These are phyloP conservation scores for Neofusicoccum cordaticola DNA, from an alignment of 2,329 filamentous ascomycete species.

Conservation along the genomic window DNA sequence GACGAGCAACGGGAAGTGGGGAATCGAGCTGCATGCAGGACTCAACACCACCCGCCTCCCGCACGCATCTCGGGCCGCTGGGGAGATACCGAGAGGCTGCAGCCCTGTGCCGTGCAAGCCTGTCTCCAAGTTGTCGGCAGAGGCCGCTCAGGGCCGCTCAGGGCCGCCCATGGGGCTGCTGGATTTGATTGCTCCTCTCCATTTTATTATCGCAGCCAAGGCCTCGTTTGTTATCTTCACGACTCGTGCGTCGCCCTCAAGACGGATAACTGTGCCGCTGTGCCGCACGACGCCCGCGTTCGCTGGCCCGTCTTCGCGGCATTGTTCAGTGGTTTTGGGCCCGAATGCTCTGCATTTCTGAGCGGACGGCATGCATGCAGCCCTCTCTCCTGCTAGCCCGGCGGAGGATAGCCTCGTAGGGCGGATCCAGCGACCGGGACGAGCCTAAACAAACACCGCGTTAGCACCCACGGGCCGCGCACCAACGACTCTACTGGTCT, in stretches of 20 bases:
- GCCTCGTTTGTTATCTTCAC: not conserved
- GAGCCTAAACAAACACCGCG: not conserved
- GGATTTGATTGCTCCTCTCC: not conserved
- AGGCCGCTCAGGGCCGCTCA: not conserved
- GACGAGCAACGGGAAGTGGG: not conserved
- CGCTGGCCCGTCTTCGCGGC: no score
- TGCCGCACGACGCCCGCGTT: not conserved
- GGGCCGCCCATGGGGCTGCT: not conserved
- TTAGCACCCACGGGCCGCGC: not conserved
- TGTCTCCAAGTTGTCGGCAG: not conserved
- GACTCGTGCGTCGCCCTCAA: not conserved
- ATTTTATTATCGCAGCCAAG: slow-evolving; percentile 1
- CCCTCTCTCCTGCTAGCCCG: not conserved
- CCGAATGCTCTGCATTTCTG: not conserved
- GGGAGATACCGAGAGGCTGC: no score
- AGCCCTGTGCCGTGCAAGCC: no score
- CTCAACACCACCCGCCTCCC: not conserved
- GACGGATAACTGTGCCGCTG: not conserved
- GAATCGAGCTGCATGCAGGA: not conserved
- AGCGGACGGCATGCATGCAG: not conserved
- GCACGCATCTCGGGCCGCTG: no score
- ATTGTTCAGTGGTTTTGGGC: not conserved
- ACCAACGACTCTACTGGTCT: not conserved
- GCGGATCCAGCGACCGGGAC: not conserved
- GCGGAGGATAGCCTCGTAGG: slow-evolving; percentile 1